Percentiles rank a stretch among this genome's conserved stretches.
Evolutionary conservation across 2,329 filamentous ascomycete genomes (phyloP).

Genomic region (Calonectria pseudoturangicola): DNA sequence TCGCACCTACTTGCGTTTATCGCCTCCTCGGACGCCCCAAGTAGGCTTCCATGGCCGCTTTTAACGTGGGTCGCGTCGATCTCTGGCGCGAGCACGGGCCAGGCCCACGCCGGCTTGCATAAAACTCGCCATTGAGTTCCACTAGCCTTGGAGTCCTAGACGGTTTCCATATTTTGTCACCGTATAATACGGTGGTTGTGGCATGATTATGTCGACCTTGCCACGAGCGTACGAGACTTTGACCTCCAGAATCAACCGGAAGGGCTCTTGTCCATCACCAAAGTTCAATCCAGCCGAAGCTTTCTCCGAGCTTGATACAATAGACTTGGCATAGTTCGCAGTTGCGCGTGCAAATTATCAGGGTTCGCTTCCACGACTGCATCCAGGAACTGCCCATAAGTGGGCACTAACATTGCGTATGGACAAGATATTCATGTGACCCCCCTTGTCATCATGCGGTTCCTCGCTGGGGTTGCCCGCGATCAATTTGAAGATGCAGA

Average conservation of each 20-base stretch:
- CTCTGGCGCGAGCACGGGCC: neutral
- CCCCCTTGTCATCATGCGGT: slow-evolving; percentile 68
- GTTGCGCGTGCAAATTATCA: neutral
- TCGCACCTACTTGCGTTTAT: slow-evolving; percentile 37
- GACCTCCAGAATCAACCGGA: neutral
- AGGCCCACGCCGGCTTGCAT: slow-evolving; percentile 32
- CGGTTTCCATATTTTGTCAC: slow-evolving; percentile 12
- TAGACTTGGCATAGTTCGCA: neutral
- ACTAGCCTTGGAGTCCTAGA: slow-evolving; percentile 24
- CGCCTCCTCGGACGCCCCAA: slow-evolving; percentile 23
- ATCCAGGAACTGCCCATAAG: too few relatives aligned
- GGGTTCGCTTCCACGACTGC: neutral
- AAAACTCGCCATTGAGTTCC: slow-evolving; percentile 22
- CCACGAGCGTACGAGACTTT: neutral
- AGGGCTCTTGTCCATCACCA: slow-evolving; percentile 5
- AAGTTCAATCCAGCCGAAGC: slow-evolving; percentile 12
- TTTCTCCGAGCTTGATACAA: slow-evolving; percentile 23
- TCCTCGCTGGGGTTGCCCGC: slow-evolving; percentile 57
- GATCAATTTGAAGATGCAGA: slow-evolving; percentile 37
- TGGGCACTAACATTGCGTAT: neutral
- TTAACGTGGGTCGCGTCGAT: slow-evolving; percentile 21
- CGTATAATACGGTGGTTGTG: neutral
- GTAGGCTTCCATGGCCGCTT: slow-evolving; percentile 32
- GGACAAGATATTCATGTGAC: slow-evolving; percentile 68
- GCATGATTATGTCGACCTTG: too few relatives aligned